Conservation (phyloP, 1,139 yeast genomes). For the Protomyces inundatus region DNA sequence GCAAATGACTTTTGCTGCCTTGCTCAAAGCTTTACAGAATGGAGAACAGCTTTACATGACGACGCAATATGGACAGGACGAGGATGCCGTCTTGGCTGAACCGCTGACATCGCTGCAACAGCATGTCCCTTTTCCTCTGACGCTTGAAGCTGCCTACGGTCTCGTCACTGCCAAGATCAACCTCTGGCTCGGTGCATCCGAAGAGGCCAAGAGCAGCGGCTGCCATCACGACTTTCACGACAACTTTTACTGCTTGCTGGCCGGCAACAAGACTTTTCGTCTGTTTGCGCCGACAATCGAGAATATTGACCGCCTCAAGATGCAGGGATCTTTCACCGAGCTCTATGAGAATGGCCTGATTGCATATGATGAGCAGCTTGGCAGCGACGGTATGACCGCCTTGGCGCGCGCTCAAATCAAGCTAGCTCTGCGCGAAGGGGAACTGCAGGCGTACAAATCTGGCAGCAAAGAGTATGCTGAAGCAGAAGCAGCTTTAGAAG, state of each 20-base stretch:
- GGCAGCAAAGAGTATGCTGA: not conserved
- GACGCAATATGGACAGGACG: conserved; percentile 24
- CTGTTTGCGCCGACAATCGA: conserved; percentile 18
- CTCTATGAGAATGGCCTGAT: conserved; percentile 22
- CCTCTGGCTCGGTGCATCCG: conserved; percentile 25
- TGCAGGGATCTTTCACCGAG: conserved; percentile 7
- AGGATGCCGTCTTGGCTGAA: conserved; percentile 7
- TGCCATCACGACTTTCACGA: conserved; percentile 29
- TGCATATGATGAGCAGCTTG: conserved; percentile 2
- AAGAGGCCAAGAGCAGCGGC: conserved; percentile 21
- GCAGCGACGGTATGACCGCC: conserved; percentile 23
- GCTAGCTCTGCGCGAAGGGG: conserved; percentile 3
- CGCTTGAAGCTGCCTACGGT: conserved; percentile 7
- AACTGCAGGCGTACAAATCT: not conserved
- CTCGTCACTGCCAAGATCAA: conserved; percentile 26
- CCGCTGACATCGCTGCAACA: conserved; percentile 3
- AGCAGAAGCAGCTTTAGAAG: conserved; percentile 12
- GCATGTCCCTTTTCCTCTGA: not conserved
- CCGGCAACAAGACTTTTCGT: conserved; percentile 23
- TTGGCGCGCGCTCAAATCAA: conserved; percentile 2
- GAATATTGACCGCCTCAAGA: not conserved
- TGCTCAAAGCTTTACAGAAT: conserved; percentile 3
- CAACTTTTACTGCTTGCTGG: conserved; percentile 24
- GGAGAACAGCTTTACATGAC: conserved; percentile 26
- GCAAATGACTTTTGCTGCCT: conserved; percentile 12